A percentile compares a stretch with the other conserved stretches of the same genome.
Evolutionary conservation across 257 asterid genomes (phyloP).

Genomic region (Solanum rostratum): DNA sequence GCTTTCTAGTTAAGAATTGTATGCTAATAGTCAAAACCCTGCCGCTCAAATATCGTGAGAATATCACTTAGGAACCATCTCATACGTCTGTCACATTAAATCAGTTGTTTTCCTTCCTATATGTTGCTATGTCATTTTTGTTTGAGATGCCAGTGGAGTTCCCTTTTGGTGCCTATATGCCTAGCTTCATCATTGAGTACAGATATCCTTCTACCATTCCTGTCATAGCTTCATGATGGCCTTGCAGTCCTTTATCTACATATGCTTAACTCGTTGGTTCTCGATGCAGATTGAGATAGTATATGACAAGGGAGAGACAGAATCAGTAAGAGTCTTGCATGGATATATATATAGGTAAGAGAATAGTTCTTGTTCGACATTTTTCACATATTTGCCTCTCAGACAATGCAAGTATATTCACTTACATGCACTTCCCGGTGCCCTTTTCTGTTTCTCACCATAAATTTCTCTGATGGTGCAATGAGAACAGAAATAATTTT

Average conservation of each 20-base stretch:
- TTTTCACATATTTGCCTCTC: not conserved
- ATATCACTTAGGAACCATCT: not conserved
- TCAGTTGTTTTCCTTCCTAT: not conserved
- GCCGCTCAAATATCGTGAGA: not conserved
- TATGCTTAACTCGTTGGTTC: not conserved
- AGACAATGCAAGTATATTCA: not conserved
- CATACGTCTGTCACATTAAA: not conserved
- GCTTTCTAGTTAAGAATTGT: not conserved
- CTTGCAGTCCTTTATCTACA: not conserved
- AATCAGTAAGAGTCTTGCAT: not conserved
- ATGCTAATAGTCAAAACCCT: not conserved
- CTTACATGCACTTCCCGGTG: not conserved
- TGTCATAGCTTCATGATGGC: not conserved
- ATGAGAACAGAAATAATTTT: not conserved
- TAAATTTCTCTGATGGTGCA: not conserved
- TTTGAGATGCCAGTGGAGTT: not conserved
- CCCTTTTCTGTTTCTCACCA: not conserved
- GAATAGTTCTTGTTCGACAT: not conserved
- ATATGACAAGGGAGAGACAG: not conserved
- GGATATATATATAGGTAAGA: not conserved
- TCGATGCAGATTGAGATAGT: not conserved
- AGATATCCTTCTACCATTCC: not conserved
- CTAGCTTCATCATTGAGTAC: not conserved
- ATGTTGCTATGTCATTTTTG: not conserved
- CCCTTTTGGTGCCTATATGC: not conserved